These are phyloP conservation scores for Ilyonectria robusta DNA, from an alignment of 2,329 filamentous ascomycete genomes.

Conservation along the genomic window DNA sequence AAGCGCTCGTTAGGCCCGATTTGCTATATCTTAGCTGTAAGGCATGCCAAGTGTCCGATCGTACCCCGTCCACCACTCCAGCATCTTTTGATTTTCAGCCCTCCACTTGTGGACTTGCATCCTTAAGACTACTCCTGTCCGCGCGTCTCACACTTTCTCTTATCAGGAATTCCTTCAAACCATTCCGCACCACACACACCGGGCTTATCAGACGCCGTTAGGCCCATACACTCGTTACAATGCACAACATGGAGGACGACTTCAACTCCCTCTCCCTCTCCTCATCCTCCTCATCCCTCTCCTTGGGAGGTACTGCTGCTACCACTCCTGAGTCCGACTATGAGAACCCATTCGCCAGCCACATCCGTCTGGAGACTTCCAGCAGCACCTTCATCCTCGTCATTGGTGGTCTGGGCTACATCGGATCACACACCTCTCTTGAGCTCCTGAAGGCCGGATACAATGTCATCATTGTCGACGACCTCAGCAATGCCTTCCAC, in stretches of 20 bases:
- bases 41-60: slow-evolving; percentile 3
- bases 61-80: slow-evolving; percentile 8
- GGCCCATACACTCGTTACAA: background rate
- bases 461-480: slow-evolving; percentile 65
- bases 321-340: slow-evolving; percentile 20
- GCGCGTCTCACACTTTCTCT: slow-evolving; percentile 1
- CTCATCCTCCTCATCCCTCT: slow-evolving; percentile 14
- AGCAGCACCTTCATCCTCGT: slow-evolving; percentile 58
- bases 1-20: background rate
- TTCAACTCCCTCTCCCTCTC: slow-evolving; percentile 9
- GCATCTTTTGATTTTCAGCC: slow-evolving; percentile 24
- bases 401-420: slow-evolving; percentile 68
- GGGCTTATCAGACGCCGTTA: background rate
- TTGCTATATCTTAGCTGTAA: slow-evolving; percentile 20
- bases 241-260: slow-evolving; percentile 7
- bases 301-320: slow-evolving; percentile 8
- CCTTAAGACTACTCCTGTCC: slow-evolving; percentile 8
- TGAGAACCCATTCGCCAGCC: slow-evolving; percentile 4
- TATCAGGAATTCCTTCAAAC: background rate
- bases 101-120: slow-evolving; percentile 2
- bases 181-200: background rate
- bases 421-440: slow-evolving; percentile 68
- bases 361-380: slow-evolving; percentile 1
- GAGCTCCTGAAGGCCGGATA: slow-evolving; percentile 68
- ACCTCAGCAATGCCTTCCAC: slow-evolving; percentile 60